Percentiles rank a stretch among this genome's conserved stretches.
These are phyloP conservation scores for Bretschneidera sinensis DNA, from an alignment of 345 rosid genomes.

Conservation along the genomic window DNA sequence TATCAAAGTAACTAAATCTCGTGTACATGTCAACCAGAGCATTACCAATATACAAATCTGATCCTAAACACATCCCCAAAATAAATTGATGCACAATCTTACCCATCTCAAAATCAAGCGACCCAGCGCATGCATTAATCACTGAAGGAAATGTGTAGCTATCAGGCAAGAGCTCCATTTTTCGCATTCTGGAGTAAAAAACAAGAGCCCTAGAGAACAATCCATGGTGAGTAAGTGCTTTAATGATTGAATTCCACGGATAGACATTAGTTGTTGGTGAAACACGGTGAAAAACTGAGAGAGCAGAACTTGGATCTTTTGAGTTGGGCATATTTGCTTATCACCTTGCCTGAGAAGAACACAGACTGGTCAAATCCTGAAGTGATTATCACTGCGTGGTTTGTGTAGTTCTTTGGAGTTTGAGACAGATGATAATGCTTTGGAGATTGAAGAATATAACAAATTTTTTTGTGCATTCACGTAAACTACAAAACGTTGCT, in stretches of 20 bases:
- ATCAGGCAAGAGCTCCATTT: conserved; percentile 39
- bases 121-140: conserved; percentile 59
- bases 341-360: conserved; percentile 57
- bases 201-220: conserved; percentile 40
- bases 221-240: conserved; percentile 49
- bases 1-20: conserved; percentile 37
- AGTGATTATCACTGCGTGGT: conserved; percentile 44
- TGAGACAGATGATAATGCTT: conserved; percentile 33
- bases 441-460: conserved; percentile 26
- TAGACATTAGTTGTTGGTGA: conserved; percentile 41
- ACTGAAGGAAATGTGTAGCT: conserved; percentile 55
- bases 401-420: conserved; percentile 34
- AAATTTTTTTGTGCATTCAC: not conserved
- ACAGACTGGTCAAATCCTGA: conserved; percentile 44
- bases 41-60: conserved; percentile 57
- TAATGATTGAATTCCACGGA: conserved; percentile 59
- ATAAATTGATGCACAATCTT: conserved; percentile 31
- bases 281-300: conserved; percentile 44
- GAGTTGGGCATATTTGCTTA: conserved; percentile 49
- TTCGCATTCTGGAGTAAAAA: conserved; percentile 36
- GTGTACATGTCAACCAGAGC: conserved; percentile 64
- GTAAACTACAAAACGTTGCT: not conserved
- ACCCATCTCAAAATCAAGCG: conserved; percentile 30
- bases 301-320: conserved; percentile 38
- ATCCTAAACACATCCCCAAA: conserved; percentile 33